Evolutionary conservation across 2,329 filamentous ascomycete genomes (phyloP).

Genomic region (Scedosporium boydii): DNA sequence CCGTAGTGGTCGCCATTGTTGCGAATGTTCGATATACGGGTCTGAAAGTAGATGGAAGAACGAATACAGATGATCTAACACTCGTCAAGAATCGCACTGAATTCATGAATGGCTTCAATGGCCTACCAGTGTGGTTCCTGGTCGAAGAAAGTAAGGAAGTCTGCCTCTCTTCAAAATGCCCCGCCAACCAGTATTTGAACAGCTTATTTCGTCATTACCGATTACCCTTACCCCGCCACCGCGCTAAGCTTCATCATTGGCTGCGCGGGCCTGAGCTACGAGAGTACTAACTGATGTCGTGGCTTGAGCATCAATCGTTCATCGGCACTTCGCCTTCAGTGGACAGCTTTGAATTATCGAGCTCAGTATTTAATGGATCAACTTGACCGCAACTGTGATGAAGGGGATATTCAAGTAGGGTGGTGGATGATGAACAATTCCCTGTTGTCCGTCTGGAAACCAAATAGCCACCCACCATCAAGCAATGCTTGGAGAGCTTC

Average conservation of each 20-base stretch:
- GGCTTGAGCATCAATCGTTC: background rate
- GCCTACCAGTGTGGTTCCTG: background rate
- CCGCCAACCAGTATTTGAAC: background rate
- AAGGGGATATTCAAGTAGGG: too few species aligned
- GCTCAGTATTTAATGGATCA: too few species aligned
- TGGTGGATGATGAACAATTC: too few species aligned
- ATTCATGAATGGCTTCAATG: background rate
- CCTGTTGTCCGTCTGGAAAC: too few species aligned
- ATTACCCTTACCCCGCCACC: background rate
- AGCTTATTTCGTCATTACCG: background rate
- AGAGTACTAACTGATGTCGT: background rate
- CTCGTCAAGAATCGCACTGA: background rate
- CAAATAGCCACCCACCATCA: too few species aligned
- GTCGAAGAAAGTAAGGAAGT: background rate
- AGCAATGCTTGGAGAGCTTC: too few species aligned
- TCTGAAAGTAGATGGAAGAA: background rate
- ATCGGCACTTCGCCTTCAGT: background rate
- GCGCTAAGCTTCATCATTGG: background rate
- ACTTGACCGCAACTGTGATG: too few species aligned
- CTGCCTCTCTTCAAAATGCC: background rate
- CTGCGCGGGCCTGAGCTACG: background rate
- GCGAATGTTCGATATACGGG: conserved; percentile 18
- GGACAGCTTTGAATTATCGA: too few species aligned
- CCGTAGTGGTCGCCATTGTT: conserved; percentile 59
- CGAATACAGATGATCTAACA: background rate